Evolutionary conservation across 78 protist species (phyloP).

Genomic region (Parvularia atlantis): DNA sequence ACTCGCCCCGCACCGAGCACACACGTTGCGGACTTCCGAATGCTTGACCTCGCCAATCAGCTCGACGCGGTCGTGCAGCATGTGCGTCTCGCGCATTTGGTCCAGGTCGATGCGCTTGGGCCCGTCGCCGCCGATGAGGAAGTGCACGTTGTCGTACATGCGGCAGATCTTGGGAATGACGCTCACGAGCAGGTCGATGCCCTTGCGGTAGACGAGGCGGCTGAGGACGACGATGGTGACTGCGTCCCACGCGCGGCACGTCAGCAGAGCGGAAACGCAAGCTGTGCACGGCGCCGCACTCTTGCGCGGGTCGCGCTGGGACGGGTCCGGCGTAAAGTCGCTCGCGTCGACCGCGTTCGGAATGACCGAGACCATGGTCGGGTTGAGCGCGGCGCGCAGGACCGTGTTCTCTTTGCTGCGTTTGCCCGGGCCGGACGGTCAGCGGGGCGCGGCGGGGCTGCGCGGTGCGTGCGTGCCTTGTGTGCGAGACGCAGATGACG

Average conservation of each 20-base stretch:
- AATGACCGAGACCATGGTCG: constrained; percentile 81
- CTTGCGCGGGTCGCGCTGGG: neutral
- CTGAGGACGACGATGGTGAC: constrained; percentile 77
- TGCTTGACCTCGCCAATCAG: constrained; percentile 79
- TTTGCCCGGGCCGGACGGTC: neutral
- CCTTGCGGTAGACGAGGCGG: constrained; percentile 91
- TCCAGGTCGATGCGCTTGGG: constrained; percentile 63
- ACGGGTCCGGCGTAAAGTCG: constrained; percentile 68
- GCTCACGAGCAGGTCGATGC: constrained; percentile 54
- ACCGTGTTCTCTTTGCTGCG: constrained; percentile 81
- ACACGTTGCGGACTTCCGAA: constrained; percentile 64
- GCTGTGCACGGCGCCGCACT: neutral
- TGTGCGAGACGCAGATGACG: constrained; percentile 88
- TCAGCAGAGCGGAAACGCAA: no score
- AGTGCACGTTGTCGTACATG: constrained; percentile 51
- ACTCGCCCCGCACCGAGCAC: neutral
- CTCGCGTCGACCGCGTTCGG: constrained; percentile 89
- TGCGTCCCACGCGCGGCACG: neutral
- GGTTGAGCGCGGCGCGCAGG: constrained; percentile 70
- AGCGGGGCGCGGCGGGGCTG: neutral
- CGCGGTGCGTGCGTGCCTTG: constrained; percentile 16
- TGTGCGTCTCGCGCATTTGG: constrained; percentile 77
- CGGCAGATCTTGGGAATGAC: constrained; percentile 55
- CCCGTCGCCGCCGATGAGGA: constrained; percentile 90
- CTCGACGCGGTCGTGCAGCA: constrained; percentile 76